Percentiles rank a stretch among this genome's conserved stretches.
Evolutionary conservation across 2,329 filamentous ascomycete species (phyloP).

Genomic region (Fusarium hostae): DNA sequence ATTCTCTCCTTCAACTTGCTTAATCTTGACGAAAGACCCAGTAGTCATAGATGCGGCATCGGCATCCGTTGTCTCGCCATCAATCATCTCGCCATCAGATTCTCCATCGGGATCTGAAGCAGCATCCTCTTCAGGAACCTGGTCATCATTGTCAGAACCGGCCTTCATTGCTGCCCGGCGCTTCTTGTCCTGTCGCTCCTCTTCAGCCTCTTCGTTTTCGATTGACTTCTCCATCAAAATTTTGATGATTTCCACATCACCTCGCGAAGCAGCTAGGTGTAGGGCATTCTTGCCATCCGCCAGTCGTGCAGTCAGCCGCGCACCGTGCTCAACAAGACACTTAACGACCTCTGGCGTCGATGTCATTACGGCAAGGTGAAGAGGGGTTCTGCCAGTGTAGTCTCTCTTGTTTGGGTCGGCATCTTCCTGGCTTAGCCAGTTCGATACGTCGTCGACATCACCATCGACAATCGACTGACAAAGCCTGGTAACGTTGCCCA

Average conservation of each 20-base stretch:
- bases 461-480: slow-evolving; percentile 84
- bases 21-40: slow-evolving; percentile 80
- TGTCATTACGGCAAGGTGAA: slow-evolving; percentile 78
- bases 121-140: neutral
- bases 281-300: slow-evolving; percentile 84
- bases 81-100: slow-evolving; percentile 59
- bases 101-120: slow-evolving; percentile 34
- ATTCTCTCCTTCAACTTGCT: slow-evolving; percentile 53
- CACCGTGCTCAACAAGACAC: slow-evolving; percentile 75
- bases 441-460: slow-evolving; percentile 75
- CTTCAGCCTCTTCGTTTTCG: slow-evolving; percentile 76
- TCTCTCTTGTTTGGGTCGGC: slow-evolving; percentile 79
- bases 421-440: slow-evolving; percentile 75
- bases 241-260: slow-evolving; percentile 74
- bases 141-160: slow-evolving; percentile 5
- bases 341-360: slow-evolving; percentile 78
- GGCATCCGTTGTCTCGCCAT: slow-evolving; percentile 58
- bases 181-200: slow-evolving; percentile 65
- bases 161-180: slow-evolving; percentile 50
- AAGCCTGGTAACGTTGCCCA: slow-evolving; percentile 79
- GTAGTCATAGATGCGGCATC: slow-evolving; percentile 63
- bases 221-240: slow-evolving; percentile 79
- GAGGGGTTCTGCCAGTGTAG: slow-evolving; percentile 80
- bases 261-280: slow-evolving; percentile 81
- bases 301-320: slow-evolving; percentile 77